Base-by-base conservation (phyloP, 1,284 basidiomycete genomes). In the Sphaerobolus stellatus region DNA sequence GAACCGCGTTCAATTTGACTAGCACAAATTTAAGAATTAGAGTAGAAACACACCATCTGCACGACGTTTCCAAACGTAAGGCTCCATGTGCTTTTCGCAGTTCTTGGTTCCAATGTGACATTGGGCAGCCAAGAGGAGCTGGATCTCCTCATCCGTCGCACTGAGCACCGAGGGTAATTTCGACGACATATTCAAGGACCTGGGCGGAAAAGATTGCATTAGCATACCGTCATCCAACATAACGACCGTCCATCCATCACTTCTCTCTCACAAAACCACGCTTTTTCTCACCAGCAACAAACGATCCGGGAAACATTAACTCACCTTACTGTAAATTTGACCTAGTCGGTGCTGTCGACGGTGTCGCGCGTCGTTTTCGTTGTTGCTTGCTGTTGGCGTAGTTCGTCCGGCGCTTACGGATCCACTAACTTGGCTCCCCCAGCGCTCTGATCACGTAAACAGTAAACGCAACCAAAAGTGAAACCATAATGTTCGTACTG, bases 31-130 rank as follows among this genome's bases (percentile, higher is more conserved):
- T 51, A 50, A 46, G 6, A 29, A 27, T 4, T 24, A 31, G 13
- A 29, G 33, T 41, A 48, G 16, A 44, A 51, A 73, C 87, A 71
- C 67, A 93, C 94, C 96, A 76, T 99, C 96, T 62, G 88, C 75
- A 71, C 96, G 85, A 71, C 96, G 83, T 82, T 97, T 98, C 90
- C 89, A 98, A 75, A 99, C 92, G 77, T 99, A 99, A 54, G 92
- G 82, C 70, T 90, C 86, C 96, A 99, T 99, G 74, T 94, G 90
- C 86, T 95, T 97, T 75, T 97, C 94, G 80, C 92, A 94, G 80
- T 98, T 98, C 89, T 98, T 98, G 66, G 89, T 92, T 71, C 94
- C 93, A 66, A 98, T 90, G 76, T 98, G 96, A 73, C 88, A 89
- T 80, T 98, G 94, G 48, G 96, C 96, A 67, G 94, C 87, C 60